Conservation (phyloP, 1,284 basidiomycete species). For the Austroboletus sp. region DNA sequence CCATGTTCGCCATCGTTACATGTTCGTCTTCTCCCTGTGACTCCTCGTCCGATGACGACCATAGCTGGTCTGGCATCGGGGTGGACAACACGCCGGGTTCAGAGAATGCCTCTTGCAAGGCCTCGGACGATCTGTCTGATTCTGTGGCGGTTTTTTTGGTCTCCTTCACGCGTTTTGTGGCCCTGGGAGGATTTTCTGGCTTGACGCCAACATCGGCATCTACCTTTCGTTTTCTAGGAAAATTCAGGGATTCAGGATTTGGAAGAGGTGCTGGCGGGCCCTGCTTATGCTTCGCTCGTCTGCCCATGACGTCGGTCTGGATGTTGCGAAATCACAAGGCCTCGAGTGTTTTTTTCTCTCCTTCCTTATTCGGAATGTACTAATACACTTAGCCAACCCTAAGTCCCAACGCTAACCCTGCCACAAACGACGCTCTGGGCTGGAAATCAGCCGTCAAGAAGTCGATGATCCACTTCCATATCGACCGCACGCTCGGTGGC, state of each 20-base stretch:
- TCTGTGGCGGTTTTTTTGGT: conserved; percentile 25
- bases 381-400: conserved; percentile 47
- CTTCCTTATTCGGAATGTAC: conserved; percentile 21
- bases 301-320: conserved; percentile 43
- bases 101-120: conserved; percentile 16
- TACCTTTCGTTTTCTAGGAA: conserved; percentile 68
- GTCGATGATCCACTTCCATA: conserved; percentile 70
- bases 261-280: conserved; percentile 60
- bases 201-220: conserved; percentile 48
- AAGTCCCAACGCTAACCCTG: conserved; percentile 63
- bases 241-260: conserved; percentile 46
- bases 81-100: conserved; percentile 13
- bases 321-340: background rate
- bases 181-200: conserved; percentile 34
- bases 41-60: conserved; percentile 41
- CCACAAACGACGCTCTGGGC: conserved; percentile 69
- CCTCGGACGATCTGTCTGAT: conserved; percentile 14
- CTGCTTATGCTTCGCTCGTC: conserved; percentile 89
- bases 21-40: conserved; percentile 47
- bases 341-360: conserved; percentile 15
- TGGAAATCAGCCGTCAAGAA: conserved; percentile 94
- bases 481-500: conserved; percentile 57
- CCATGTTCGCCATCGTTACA: conserved; percentile 70
- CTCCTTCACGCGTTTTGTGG: conserved; percentile 55
- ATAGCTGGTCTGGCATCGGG: conserved; percentile 19